A percentile compares a stretch with the other conserved stretches of the same genome.
phyloP scores from a whole-genome alignment of 1,139 yeast species.

The Pichia cactophila region DNA sequence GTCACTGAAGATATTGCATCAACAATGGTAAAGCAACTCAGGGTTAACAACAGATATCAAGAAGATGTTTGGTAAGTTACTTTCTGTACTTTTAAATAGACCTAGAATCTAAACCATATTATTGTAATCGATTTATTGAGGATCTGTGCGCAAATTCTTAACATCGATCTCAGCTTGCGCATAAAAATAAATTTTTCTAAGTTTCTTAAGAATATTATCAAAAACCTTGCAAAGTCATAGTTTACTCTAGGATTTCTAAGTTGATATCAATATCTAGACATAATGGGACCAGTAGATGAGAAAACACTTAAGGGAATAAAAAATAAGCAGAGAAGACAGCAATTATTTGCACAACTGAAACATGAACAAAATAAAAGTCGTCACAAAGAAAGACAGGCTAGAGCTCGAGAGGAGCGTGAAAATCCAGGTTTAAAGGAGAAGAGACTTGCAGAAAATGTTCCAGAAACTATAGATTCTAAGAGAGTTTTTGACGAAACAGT shows the following conservation, averaged over 20 bases:
- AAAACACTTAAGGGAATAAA: slow-evolving; percentile 36
- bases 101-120: neutral
- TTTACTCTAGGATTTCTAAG: neutral
- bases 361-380: slow-evolving; percentile 70
- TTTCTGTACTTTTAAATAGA: neutral
- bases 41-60: slow-evolving; percentile 82
- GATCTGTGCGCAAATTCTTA: too few species aligned
- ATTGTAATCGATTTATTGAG: too few species aligned
- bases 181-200: neutral
- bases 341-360: slow-evolving; percentile 65
- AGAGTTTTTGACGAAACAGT: slow-evolving; percentile 90
- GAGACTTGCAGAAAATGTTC: slow-evolving; percentile 71
- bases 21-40: slow-evolving; percentile 71
- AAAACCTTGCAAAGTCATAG: neutral
- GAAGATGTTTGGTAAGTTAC: slow-evolving; percentile 88
- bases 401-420: slow-evolving; percentile 76
- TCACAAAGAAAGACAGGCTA: slow-evolving; percentile 64
- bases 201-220: neutral
- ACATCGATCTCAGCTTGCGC: neutral
- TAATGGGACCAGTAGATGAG: slow-evolving; percentile 24
- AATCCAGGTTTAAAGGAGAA: slow-evolving; percentile 79
- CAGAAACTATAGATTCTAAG: slow-evolving; percentile 83
- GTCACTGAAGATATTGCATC: slow-evolving; percentile 62
- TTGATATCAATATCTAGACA: neutral
- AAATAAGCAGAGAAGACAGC: slow-evolving; percentile 75